phyloP scores from a whole-genome alignment of 2,329 filamentous ascomycete species.

The Penicillium sp. region DNA sequence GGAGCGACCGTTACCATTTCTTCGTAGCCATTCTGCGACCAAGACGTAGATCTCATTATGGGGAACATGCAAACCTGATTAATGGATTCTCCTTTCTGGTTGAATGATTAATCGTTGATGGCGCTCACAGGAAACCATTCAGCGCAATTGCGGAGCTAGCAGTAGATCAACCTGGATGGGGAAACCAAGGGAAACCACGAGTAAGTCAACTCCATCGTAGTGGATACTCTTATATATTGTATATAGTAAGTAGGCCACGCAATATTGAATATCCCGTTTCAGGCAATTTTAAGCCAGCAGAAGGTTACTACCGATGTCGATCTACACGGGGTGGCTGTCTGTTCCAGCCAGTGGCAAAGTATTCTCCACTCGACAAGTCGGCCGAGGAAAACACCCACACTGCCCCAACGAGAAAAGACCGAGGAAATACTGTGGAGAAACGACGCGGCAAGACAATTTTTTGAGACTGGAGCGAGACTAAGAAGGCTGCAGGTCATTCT shows the following conservation, averaged over 20 bases:
- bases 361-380: neutral
- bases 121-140: too few species aligned
- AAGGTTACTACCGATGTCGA: conserved; percentile 1
- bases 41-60: too few species aligned
- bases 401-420: conserved; percentile 8
- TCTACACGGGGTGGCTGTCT: neutral
- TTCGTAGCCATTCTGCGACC: neutral
- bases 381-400: conserved; percentile 7
- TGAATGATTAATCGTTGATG: too few species aligned
- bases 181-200: too few species aligned
- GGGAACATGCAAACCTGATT: too few species aligned
- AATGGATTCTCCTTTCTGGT: too few species aligned
- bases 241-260: neutral
- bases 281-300: neutral
- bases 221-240: too few species aligned
- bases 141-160: neutral
- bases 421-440: conserved; percentile 11
- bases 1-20: neutral
- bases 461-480: neutral
- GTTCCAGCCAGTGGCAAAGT: neutral
- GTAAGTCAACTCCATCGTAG: too few species aligned
- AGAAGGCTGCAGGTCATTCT: neutral
- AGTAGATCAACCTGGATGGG: neutral
- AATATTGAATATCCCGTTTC: neutral
- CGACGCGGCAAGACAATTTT: conserved; percentile 2